Conservation (phyloP, 2,329 filamentous ascomycete genomes). For the Sporothrix euskadiensis region DNA sequence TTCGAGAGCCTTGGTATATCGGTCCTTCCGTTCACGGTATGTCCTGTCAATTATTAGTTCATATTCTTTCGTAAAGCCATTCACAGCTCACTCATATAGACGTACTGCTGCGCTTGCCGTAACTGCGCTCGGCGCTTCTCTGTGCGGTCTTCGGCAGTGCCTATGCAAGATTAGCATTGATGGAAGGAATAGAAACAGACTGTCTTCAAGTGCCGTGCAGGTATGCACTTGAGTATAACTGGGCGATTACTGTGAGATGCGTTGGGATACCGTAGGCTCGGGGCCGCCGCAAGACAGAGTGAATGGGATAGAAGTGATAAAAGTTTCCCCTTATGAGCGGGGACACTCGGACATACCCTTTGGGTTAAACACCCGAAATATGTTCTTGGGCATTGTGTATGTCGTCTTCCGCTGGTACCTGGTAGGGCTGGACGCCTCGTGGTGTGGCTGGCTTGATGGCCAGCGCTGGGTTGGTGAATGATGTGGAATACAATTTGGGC, state of each 20-base stretch:
- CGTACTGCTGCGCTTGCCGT: slow-evolving; percentile 26
- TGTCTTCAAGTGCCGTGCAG: not conserved
- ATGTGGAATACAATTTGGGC: slow-evolving; percentile 4
- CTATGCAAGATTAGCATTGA: not conserved
- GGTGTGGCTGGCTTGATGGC: not conserved
- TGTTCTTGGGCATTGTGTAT: slow-evolving; percentile 22
- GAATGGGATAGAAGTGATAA: not conserved
- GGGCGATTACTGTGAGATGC: not conserved
- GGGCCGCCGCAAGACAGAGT: too few species aligned
- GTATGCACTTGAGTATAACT: not conserved
- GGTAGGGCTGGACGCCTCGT: not conserved
- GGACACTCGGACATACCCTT: not conserved
- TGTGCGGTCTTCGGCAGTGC: slow-evolving; percentile 18
- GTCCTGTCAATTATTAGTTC: not conserved
- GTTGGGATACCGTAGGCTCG: not conserved
- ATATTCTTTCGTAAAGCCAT: too few species aligned
- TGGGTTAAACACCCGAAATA: slow-evolving; percentile 29
- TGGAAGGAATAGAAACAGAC: not conserved
- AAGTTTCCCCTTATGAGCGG: not conserved
- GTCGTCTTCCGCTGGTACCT: not conserved
- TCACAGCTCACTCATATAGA: not conserved
- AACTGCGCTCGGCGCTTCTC: slow-evolving; percentile 28
- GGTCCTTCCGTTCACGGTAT: slow-evolving; percentile 28
- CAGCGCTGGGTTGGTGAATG: not conserved
- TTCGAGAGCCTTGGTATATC: slow-evolving; percentile 28